Conservation (phyloP, 2,329 filamentous ascomycete genomes). For the Myriosclerotinia curreyana region DNA sequence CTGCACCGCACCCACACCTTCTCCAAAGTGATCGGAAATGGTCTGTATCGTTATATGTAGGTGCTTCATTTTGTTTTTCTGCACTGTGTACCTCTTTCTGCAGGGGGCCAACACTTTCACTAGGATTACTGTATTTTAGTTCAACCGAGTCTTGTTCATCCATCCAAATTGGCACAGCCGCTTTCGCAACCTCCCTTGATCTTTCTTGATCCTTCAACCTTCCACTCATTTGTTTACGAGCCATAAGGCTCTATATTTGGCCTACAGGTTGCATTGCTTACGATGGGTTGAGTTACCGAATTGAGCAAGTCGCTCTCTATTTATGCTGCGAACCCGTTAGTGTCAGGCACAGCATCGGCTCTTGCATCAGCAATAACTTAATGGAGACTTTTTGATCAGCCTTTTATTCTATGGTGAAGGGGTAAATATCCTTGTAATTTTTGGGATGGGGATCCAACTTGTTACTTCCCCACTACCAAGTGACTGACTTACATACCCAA, state of each 20-base stretch:
- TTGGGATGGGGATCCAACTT: constrained; percentile 10
- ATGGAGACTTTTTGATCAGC: not conserved
- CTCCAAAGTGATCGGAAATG: not conserved
- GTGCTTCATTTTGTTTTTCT: not conserved
- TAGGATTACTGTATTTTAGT: not conserved
- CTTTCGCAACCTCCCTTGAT: constrained; percentile 8
- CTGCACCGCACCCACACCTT: not conserved
- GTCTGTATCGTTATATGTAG: constrained; percentile 3
- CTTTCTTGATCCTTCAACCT: constrained; percentile 18
- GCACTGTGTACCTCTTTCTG: not conserved
- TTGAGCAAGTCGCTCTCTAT: constrained; percentile 22
- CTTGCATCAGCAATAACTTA: constrained; percentile 19
- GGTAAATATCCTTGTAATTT: not conserved
- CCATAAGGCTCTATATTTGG: constrained; percentile 22
- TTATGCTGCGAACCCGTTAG: constrained; percentile 18
- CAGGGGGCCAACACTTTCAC: constrained; percentile 10
- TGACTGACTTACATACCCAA: constrained; percentile 15
- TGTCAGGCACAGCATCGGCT: constrained; percentile 21
- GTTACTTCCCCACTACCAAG: constrained; percentile 8
- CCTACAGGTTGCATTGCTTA: constrained; percentile 11
- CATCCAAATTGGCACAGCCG: constrained; percentile 20
- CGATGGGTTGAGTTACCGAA: constrained; percentile 11
- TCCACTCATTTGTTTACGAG: constrained; percentile 14
- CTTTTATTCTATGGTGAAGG: not conserved
- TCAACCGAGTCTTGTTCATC: constrained; percentile 17